Percentiles rank a stretch among this genome's conserved stretches.
These are phyloP conservation scores for Penicillium griseofulvum DNA, from an alignment of 2,329 filamentous ascomycete genomes.

Conservation along the genomic window DNA sequence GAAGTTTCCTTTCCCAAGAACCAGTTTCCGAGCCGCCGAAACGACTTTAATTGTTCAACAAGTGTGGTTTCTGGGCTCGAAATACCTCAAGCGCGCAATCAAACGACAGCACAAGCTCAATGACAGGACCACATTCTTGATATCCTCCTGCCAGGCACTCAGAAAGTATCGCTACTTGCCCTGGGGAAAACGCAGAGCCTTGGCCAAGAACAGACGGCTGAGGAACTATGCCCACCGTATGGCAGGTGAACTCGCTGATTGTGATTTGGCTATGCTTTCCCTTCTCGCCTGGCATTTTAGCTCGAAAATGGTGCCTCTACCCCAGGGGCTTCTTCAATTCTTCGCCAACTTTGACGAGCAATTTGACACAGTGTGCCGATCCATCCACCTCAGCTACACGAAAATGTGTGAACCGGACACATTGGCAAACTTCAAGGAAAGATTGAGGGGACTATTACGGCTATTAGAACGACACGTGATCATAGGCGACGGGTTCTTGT, in stretches of 20 bases:
- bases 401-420: not conserved
- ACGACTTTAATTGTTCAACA: not conserved
- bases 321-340: not conserved
- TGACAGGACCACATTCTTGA: not conserved
- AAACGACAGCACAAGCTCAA: not conserved
- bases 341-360: not conserved
- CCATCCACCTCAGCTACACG: not conserved
- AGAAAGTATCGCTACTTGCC: not conserved
- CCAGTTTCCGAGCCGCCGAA: not conserved
- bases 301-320: not conserved
- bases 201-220: not conserved
- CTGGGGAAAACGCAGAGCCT: not conserved
- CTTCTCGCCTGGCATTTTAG: not conserved
- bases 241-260: not conserved
- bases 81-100: not conserved
- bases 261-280: not conserved
- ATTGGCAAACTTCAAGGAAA: not conserved
- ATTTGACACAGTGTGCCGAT: not conserved
- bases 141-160: not conserved
- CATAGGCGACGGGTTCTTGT: not conserved
- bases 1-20: not conserved
- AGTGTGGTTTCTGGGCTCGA: not conserved
- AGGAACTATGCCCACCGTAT: not conserved
- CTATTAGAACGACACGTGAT: not conserved
- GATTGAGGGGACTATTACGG: not conserved